Evolutionary conservation across 2,329 filamentous ascomycete genomes (phyloP).

Genomic region (Microdochium trichocladiopsis): DNA sequence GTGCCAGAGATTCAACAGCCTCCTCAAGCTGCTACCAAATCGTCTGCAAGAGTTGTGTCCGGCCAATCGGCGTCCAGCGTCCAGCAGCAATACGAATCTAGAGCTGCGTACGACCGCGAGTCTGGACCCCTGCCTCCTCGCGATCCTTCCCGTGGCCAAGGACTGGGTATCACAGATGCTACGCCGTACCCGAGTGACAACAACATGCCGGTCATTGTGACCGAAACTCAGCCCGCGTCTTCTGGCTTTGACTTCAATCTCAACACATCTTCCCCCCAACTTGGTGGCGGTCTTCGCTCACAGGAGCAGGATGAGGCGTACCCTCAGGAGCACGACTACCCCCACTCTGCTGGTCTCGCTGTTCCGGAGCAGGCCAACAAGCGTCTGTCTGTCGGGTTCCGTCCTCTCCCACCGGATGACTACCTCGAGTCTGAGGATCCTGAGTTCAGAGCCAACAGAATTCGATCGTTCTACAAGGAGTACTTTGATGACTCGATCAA

Average conservation of each 20-base stretch:
- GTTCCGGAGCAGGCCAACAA: conserved; percentile 49
- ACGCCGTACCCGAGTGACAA: conserved; percentile 13
- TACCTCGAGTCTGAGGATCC: conserved; percentile 77
- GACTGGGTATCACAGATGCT: conserved; percentile 13
- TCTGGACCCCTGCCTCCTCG: conserved; percentile 1
- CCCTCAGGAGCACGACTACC: conserved; percentile 16
- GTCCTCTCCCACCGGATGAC: conserved; percentile 83
- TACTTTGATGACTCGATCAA: conserved; percentile 78
- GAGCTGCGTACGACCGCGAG: not conserved
- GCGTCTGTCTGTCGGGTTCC: conserved; percentile 63
- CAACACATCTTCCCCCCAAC: not conserved
- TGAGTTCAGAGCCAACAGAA: conserved; percentile 89
- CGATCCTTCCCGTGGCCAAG: conserved; percentile 6
- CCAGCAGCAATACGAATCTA: not conserved
- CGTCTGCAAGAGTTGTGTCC: conserved; percentile 12
- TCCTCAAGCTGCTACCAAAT: conserved; percentile 21
- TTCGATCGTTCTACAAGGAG: conserved; percentile 98
- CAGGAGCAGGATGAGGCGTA: conserved; percentile 6
- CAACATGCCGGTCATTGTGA: conserved; percentile 21
- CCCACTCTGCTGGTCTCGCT: conserved; percentile 32
- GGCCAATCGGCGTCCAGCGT: not conserved
- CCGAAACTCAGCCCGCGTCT: conserved; percentile 19
- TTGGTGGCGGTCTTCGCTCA: not conserved
- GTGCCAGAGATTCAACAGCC: conserved; percentile 28
- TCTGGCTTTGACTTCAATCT: conserved; percentile 17